phyloP scores from a whole-genome alignment of 495 filamentous ascomycete genomes.

The Articulospora tetracladia region DNA sequence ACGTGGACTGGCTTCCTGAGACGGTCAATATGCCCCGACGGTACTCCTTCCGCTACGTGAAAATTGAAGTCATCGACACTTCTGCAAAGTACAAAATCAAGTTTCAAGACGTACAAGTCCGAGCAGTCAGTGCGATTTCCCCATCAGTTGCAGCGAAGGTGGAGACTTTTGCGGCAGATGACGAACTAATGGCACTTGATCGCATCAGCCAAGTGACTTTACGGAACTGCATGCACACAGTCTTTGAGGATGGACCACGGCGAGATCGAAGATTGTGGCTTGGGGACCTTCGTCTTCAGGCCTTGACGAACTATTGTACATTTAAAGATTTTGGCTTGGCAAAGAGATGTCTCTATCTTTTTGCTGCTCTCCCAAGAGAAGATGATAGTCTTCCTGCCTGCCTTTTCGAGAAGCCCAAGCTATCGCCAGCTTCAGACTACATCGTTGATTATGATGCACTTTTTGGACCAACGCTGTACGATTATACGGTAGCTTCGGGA shows the following conservation, averaged over 20 bases:
- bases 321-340: conserved; percentile 28
- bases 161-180: not conserved
- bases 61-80: conserved; percentile 24
- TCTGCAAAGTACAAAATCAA: conserved; percentile 25
- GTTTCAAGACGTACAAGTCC: conserved; percentile 22
- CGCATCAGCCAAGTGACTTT: conserved; percentile 23
- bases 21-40: conserved; percentile 23
- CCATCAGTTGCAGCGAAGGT: not conserved
- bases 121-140: conserved; percentile 18
- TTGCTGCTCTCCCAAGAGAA: conserved; percentile 25
- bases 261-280: conserved; percentile 28
- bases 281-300: conserved; percentile 27
- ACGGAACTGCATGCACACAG: conserved; percentile 28
- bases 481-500: conserved; percentile 25
- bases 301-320: conserved; percentile 29
- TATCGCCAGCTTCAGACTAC: conserved; percentile 24
- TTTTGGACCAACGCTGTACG: conserved; percentile 26
- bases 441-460: conserved; percentile 30
- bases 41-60: conserved; percentile 28
- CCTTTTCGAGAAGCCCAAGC: conserved; percentile 25
- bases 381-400: conserved; percentile 26
- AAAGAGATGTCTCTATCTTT: conserved; percentile 29
- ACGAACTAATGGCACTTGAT: conserved; percentile 16
- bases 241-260: conserved; percentile 29
- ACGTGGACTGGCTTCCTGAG: conserved; percentile 26